Conservation (phyloP, 331 rosid genomes). For the Prunus yedoensis region DNA sequence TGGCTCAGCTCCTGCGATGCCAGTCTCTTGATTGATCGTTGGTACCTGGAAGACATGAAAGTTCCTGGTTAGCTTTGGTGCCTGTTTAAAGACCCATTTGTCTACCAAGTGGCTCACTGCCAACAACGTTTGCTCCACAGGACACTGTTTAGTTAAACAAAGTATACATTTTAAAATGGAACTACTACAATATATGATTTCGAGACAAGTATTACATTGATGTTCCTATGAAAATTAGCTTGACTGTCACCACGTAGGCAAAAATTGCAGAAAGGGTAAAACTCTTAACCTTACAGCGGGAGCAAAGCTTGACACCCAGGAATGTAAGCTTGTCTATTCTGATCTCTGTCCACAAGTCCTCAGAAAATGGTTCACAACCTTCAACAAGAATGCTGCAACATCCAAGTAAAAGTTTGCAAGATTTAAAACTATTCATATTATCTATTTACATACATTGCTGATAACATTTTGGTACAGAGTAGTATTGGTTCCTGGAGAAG, state of each 20-base stretch:
- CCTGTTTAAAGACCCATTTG: background rate
- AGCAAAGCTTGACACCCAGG: slow-evolving; percentile 78
- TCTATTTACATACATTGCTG: background rate
- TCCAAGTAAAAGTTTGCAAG: slow-evolving; percentile 18
- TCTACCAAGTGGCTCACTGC: background rate
- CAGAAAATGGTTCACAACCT: slow-evolving; percentile 79
- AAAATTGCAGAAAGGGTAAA: slow-evolving; percentile 11
- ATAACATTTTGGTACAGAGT: background rate
- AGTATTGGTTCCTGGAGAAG: background rate
- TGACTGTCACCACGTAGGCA: background rate
- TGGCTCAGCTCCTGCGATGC: slow-evolving; percentile 57
- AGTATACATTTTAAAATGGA: background rate
- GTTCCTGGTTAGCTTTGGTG: background rate
- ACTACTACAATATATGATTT: background rate
- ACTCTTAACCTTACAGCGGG: slow-evolving; percentile 81
- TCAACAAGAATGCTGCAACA: slow-evolving; percentile 63
- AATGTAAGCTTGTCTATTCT: slow-evolving; percentile 56
- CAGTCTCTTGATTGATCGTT: slow-evolving; percentile 67
- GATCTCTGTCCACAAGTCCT: slow-evolving; percentile 82
- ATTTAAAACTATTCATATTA: background rate
- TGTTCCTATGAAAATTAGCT: slow-evolving; percentile 11
- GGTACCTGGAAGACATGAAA: slow-evolving; percentile 54
- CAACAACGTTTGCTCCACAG: background rate
- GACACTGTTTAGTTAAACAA: background rate
- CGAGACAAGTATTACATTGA: background rate